Conservation (phyloP, 768 basidiomycete genomes). For the Tylopilus plumbeoviolaceoides region DNA sequence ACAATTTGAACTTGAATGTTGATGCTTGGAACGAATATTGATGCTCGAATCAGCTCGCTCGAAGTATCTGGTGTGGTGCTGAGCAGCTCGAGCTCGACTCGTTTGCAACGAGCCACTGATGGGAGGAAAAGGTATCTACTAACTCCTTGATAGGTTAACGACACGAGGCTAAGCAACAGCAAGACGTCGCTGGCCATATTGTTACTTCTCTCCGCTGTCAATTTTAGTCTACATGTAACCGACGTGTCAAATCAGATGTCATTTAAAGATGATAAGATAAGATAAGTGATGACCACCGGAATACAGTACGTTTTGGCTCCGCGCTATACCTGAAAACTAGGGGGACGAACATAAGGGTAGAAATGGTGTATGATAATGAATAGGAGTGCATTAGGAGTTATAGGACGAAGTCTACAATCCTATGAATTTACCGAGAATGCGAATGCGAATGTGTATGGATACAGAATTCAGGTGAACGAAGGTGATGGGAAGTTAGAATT, state of each 20-base stretch:
- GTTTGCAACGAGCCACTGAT: too few species aligned
- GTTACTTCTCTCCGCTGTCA: too few species aligned
- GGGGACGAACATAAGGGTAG: slow-evolving; percentile 12
- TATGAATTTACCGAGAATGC: not conserved
- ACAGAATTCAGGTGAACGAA: slow-evolving; percentile 21
- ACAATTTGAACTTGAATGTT: too few species aligned
- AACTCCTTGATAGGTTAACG: too few species aligned
- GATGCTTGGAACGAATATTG: too few species aligned
- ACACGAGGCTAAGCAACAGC: too few species aligned
- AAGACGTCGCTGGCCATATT: too few species aligned
- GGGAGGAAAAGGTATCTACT: too few species aligned
- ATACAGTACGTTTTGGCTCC: slow-evolving; percentile 26
- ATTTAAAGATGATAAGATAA: slow-evolving; percentile 19
- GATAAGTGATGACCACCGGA: slow-evolving; percentile 4
- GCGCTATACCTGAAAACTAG: slow-evolving; percentile 8
- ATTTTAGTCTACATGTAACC: too few species aligned
- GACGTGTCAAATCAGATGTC: slow-evolving; percentile 3
- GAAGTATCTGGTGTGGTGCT: too few species aligned
- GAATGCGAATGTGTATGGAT: slow-evolving; percentile 12
- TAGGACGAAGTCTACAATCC: slow-evolving; percentile 23
- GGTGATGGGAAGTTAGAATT: slow-evolving; percentile 7
- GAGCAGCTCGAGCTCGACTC: too few species aligned
- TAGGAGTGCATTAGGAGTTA: slow-evolving; percentile 5
- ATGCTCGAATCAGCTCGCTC: too few species aligned
- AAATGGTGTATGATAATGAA: slow-evolving; percentile 14